Evolutionary conservation across 2,329 filamentous ascomycete species (phyloP).

Genomic region (Thelonectria blattea): DNA sequence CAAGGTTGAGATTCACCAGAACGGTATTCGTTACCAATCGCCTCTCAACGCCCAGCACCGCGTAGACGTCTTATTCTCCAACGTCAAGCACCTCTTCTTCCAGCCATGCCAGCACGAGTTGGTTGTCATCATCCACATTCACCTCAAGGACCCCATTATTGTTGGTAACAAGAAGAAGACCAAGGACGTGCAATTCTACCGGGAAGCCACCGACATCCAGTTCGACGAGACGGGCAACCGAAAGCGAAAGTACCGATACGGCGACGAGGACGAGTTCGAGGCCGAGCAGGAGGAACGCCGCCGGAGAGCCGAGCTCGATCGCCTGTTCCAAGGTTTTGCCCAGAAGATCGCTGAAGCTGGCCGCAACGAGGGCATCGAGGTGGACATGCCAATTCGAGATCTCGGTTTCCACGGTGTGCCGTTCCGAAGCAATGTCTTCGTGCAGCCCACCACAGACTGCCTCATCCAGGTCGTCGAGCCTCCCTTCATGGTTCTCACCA

Average conservation of each 20-base stretch:
- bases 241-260: conserved; percentile 96
- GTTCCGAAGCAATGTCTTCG: conserved; percentile 91
- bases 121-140: conserved; percentile 97
- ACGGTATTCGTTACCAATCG: conserved; percentile 94
- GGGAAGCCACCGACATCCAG: conserved; percentile 97
- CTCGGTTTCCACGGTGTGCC: conserved; percentile 97
- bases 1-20: conserved; percentile 97
- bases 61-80: conserved; percentile 95
- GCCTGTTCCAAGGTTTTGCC: conserved; percentile 93
- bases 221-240: conserved; percentile 99
- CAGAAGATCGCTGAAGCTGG: conserved; percentile 98
- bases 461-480: conserved; percentile 96
- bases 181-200: conserved; percentile 97
- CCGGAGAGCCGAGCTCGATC: conserved; percentile 88
- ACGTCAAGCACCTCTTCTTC: conserved; percentile 98
- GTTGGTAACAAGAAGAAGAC: conserved; percentile 98
- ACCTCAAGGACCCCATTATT: conserved; percentile 97
- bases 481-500: conserved; percentile 92
- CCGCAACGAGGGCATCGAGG: conserved; percentile 86
- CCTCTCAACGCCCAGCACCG: conserved; percentile 79
- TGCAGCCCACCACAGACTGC: conserved; percentile 96
- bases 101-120: conserved; percentile 95
- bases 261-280: conserved; percentile 98
- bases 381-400: conserved; percentile 96
- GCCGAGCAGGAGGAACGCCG: conserved; percentile 96